phyloP scores from a whole-genome alignment of 2,329 filamentous ascomycete species.

The Knoxdaviesia proteae region DNA sequence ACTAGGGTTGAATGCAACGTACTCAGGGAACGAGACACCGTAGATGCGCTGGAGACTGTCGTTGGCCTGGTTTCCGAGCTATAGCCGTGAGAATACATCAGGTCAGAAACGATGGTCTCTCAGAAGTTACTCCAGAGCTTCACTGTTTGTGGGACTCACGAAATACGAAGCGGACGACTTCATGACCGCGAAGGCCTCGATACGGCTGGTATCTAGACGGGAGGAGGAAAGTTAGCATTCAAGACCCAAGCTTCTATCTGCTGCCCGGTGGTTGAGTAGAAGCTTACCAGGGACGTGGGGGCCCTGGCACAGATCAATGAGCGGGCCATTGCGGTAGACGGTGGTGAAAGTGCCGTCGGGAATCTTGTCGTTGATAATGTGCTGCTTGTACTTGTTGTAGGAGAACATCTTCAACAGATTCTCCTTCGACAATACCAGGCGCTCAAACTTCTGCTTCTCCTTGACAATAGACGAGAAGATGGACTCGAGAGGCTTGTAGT shows the following conservation, averaged over 20 bases:
- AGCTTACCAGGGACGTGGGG: conserved; percentile 57
- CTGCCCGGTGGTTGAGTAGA: not conserved
- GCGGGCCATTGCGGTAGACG: conserved; percentile 79
- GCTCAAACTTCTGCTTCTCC: conserved; percentile 90
- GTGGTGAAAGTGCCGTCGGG: conserved; percentile 68
- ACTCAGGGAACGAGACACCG: conserved; percentile 58
- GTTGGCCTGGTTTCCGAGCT: conserved; percentile 81
- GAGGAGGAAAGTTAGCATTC: not conserved
- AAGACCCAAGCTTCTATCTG: not conserved
- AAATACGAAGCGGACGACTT: conserved; percentile 61
- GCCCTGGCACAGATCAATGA: conserved; percentile 89
- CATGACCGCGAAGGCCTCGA: conserved; percentile 89
- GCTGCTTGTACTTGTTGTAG: conserved; percentile 96
- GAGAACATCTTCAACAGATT: conserved; percentile 86
- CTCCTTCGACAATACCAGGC: conserved; percentile 72
- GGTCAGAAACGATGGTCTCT: too few species aligned
- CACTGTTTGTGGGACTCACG: not conserved
- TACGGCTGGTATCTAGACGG: conserved; percentile 54
- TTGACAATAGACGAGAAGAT: conserved; percentile 73
- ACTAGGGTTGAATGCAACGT: not conserved
- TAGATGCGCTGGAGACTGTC: conserved; percentile 94
- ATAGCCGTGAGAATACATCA: too few species aligned
- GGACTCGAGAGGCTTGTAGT: conserved; percentile 70
- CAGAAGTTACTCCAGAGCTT: not conserved
- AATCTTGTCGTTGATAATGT: conserved; percentile 90